These are phyloP conservation scores for Debaryomycetaceae sp. DNA, from an alignment of 1,139 yeast genomes.

Conservation along the genomic window DNA sequence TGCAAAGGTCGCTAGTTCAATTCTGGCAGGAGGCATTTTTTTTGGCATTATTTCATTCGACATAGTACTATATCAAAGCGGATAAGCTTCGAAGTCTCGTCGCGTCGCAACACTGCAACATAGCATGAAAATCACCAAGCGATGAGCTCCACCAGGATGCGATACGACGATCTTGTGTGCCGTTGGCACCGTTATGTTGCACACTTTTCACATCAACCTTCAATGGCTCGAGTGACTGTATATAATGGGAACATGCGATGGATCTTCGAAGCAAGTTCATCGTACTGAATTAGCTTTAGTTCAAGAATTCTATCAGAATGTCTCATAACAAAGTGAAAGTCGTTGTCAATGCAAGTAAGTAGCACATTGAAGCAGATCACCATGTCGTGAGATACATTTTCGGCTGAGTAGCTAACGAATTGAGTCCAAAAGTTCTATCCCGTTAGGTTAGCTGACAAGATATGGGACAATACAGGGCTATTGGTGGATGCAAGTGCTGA, in stretches of 20 bases:
- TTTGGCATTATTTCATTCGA: constrained; percentile 9
- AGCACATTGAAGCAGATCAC: neutral
- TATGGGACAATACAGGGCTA: constrained; percentile 95
- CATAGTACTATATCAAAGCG: too few relatives aligned
- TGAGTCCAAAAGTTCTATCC: constrained; percentile 71
- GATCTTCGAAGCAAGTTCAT: neutral
- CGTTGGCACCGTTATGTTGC: too few relatives aligned
- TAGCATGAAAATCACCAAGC: too few relatives aligned
- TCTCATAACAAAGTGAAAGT: constrained; percentile 39
- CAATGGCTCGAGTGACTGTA: too few relatives aligned
- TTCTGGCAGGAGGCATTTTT: constrained; percentile 80
- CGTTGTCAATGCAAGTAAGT: constrained; percentile 47
- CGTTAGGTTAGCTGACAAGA: constrained; percentile 66
- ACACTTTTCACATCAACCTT: too few relatives aligned
- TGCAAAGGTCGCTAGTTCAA: constrained; percentile 95
- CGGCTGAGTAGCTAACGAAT: constrained; percentile 11
- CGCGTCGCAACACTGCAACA: too few relatives aligned
- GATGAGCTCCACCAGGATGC: too few relatives aligned
- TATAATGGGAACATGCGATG: neutral
- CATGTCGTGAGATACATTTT: neutral
- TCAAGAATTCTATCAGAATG: constrained; percentile 13
- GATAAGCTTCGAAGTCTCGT: too few relatives aligned
- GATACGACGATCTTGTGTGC: too few relatives aligned
- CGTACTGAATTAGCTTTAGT: neutral
- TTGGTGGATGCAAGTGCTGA: constrained; percentile 53